phyloP scores from a whole-genome alignment of 2,329 filamentous ascomycete genomes.

The Epichloe elymi region DNA sequence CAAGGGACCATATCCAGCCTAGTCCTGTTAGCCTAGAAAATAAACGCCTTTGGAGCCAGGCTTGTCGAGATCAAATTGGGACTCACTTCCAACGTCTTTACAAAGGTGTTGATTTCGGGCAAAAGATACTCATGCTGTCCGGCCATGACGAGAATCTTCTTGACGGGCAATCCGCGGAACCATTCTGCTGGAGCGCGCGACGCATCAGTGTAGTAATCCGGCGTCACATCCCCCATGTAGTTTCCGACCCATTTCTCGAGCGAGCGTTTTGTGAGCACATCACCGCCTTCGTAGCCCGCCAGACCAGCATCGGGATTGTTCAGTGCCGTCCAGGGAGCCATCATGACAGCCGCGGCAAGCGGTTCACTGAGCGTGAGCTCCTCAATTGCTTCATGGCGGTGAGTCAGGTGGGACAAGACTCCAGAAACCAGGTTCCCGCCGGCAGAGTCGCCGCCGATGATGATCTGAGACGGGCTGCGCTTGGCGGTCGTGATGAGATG shows the following conservation, averaged over 20 bases:
- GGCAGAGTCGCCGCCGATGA: conserved; percentile 11
- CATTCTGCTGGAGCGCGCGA: conserved; percentile 8
- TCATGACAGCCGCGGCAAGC: conserved; percentile 6
- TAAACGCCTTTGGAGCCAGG: too few species aligned
- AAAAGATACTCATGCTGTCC: conserved; percentile 10
- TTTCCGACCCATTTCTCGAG: conserved; percentile 2
- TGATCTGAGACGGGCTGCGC: conserved; percentile 5
- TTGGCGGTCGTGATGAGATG: conserved; percentile 6
- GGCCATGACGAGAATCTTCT: conserved; percentile 8
- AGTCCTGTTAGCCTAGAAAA: not conserved
- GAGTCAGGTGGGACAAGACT: conserved; percentile 11
- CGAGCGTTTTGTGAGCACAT: conserved; percentile 5
- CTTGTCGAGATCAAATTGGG: too few species aligned
- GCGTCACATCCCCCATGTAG: conserved; percentile 6
- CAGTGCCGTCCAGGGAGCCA: conserved; percentile 10
- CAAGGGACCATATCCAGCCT: conserved; percentile 6
- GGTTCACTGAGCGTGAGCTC: conserved; percentile 6
- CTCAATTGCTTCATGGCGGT: conserved; percentile 7
- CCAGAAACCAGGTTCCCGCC: conserved; percentile 9
- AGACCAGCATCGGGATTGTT: not conserved
- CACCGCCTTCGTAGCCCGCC: conserved; percentile 6
- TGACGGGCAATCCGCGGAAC: conserved; percentile 8
- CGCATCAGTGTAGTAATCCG: conserved; percentile 11
- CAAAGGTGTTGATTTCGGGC: conserved; percentile 7
- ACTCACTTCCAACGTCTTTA: conserved; percentile 9